Evolutionary conservation across 1,139 yeast genomes (phyloP).

Genomic region (Sugiyamaella paludigena): DNA sequence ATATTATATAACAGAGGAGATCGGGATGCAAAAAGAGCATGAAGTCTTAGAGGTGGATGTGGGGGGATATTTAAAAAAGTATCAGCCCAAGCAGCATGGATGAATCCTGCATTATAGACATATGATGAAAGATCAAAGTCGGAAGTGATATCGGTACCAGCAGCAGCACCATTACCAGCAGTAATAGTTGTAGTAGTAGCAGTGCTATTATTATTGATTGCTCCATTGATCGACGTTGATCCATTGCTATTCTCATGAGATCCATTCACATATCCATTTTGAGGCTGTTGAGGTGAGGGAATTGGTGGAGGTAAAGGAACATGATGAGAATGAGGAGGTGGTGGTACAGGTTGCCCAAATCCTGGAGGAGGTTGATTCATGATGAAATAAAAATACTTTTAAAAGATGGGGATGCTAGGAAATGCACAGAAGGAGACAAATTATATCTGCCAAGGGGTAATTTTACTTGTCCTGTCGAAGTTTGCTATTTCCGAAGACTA

Average conservation of each 20-base stretch:
- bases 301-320: conserved; percentile 14
- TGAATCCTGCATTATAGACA: conserved; percentile 37
- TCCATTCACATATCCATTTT: conserved; percentile 8
- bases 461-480: too few relatives aligned
- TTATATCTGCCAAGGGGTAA: too few relatives aligned
- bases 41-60: conserved; percentile 34
- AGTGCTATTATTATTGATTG: background rate
- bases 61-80: conserved; percentile 33
- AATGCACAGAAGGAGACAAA: too few relatives aligned
- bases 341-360: conserved; percentile 1
- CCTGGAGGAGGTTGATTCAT: conserved; percentile 15
- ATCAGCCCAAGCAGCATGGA: conserved; percentile 41
- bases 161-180: conserved; percentile 6
- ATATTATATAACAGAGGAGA: conserved; percentile 36
- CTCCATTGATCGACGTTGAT: background rate
- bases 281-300: conserved; percentile 10
- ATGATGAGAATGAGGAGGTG: conserved; percentile 5
- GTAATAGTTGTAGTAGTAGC: background rate
- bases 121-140: conserved; percentile 31
- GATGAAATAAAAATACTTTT: too few relatives aligned
- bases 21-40: conserved; percentile 37
- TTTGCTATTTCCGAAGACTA: too few relatives aligned
- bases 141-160: background rate
- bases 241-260: too few relatives aligned
- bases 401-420: too few relatives aligned